A percentile compares a stretch with the other conserved stretches of the same genome.
Evolutionary conservation across 306 rosid genomes (phyloP).

Genomic region (Cicer pinnatifidum): DNA sequence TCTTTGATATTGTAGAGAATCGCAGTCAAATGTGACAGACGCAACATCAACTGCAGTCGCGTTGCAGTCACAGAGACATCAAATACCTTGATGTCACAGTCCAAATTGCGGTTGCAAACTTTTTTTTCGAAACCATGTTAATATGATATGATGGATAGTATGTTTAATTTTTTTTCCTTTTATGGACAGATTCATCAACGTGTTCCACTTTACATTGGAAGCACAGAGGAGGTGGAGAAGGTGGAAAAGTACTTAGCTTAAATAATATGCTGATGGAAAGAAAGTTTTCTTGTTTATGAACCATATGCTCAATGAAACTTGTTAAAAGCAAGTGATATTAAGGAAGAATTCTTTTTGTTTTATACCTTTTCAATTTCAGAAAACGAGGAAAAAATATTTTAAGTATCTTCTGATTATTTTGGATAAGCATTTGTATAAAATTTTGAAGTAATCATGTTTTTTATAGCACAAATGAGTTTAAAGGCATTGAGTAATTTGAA

Average conservation of each 20-base stretch:
- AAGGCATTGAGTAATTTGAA: no score
- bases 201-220: constrained; percentile 89
- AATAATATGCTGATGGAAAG: constrained; percentile 36
- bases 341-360: constrained; percentile 13
- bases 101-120: neutral
- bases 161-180: constrained; percentile 7
- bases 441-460: constrained; percentile 13
- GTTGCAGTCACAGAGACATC: neutral
- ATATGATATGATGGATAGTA: constrained; percentile 21
- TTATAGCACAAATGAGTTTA: neutral
- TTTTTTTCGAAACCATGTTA: neutral
- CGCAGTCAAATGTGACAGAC: neutral
- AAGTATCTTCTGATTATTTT: constrained; percentile 15
- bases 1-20: neutral
- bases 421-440: constrained; percentile 1
- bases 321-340: constrained; percentile 36
- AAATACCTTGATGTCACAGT: neutral
- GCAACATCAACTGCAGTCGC: no score
- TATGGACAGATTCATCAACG: constrained; percentile 87
- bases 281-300: constrained; percentile 43
- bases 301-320: constrained; percentile 33
- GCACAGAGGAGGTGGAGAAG: constrained; percentile 87
- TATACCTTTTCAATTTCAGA: constrained; percentile 24
- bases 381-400: neutral
- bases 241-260: constrained; percentile 87